phyloP scores from a whole-genome alignment of 1,139 yeast genomes.

The Debaryomyces sp. region DNA sequence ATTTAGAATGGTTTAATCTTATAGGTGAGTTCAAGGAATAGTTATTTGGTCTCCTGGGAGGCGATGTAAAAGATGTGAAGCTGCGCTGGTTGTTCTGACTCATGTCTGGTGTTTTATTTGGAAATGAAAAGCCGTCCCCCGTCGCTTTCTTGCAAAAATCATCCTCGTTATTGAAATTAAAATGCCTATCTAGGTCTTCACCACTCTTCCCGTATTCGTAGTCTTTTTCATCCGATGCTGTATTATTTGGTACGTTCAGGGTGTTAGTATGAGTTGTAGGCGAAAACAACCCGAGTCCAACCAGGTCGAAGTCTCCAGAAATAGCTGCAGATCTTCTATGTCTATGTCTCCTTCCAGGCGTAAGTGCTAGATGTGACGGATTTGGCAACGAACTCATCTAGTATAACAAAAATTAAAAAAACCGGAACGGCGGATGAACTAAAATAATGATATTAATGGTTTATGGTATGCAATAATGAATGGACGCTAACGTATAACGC shows the following conservation, averaged over 20 bases:
- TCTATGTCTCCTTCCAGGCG: constrained; percentile 49
- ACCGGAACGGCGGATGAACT: constrained; percentile 1
- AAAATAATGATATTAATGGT: constrained; percentile 1
- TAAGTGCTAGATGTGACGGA: constrained; percentile 13
- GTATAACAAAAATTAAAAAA: neutral
- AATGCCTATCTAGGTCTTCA: constrained; percentile 26
- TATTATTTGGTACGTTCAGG: neutral
- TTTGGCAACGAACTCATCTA: constrained; percentile 18
- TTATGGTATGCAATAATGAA: constrained; percentile 11
- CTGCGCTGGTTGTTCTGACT: neutral
- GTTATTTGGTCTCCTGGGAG: constrained; percentile 8
- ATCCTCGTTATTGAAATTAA: constrained; percentile 37
- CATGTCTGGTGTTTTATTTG: constrained; percentile 25
- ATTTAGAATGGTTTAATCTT: constrained; percentile 27
- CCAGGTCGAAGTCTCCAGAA: constrained; percentile 68
- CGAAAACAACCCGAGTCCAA: constrained; percentile 43
- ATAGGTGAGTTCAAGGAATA: constrained; percentile 40
- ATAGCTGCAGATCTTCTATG: constrained; percentile 75
- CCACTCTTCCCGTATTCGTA: constrained; percentile 8
- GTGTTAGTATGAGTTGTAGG: constrained; percentile 13
- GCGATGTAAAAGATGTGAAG: constrained; percentile 8
- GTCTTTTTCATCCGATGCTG: neutral
- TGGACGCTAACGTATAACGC: constrained; percentile 14
- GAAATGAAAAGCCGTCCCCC: constrained; percentile 32
- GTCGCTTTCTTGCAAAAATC: constrained; percentile 33